A percentile compares a stretch with the other conserved stretches of the same genome.
Conservation (phyloP, 1,139 yeast genomes). For the Wickerhamomyces sp. region DNA sequence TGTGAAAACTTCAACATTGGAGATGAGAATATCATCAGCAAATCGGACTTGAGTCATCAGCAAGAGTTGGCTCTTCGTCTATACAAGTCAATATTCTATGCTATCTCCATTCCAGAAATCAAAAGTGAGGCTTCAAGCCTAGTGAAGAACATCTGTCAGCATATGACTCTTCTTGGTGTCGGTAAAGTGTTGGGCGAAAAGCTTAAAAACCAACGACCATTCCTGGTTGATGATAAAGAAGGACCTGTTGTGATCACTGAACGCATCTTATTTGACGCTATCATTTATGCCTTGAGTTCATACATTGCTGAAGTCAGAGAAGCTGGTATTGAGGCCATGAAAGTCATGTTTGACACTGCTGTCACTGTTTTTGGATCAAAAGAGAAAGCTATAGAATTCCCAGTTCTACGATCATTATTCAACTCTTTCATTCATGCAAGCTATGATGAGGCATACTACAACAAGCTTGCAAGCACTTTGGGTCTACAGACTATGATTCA, state of each 20-base stretch:
- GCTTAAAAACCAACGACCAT: constrained; percentile 63
- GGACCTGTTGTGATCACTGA: constrained; percentile 71
- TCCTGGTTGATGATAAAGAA: constrained; percentile 74
- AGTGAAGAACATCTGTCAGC: constrained; percentile 67
- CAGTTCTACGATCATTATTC: constrained; percentile 71
- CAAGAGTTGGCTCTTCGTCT: constrained; percentile 39
- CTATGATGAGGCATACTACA: constrained; percentile 80
- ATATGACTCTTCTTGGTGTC: constrained; percentile 71
- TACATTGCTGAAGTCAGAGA: constrained; percentile 66
- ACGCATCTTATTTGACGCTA: constrained; percentile 64
- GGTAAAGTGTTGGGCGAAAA: constrained; percentile 71
- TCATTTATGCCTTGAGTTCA: constrained; percentile 76
- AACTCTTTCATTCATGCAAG: constrained; percentile 86
- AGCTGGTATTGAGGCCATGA: constrained; percentile 65
- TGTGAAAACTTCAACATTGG: constrained; percentile 32
- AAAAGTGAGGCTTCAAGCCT: constrained; percentile 60
- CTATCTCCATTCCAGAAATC: constrained; percentile 74
- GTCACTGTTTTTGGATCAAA: constrained; percentile 60
- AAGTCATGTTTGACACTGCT: constrained; percentile 57
- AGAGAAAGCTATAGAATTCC: constrained; percentile 64
- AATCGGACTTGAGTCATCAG: constrained; percentile 46
- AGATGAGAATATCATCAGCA: constrained; percentile 46
- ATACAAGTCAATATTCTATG: constrained; percentile 65
- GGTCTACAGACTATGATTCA: constrained; percentile 74
- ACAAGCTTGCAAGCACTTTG: constrained; percentile 83